Percentiles rank a stretch among this genome's conserved stretches.
These are phyloP conservation scores for Sabuloglossum arenarium DNA, from an alignment of 495 filamentous ascomycete species.

Conservation along the genomic window DNA sequence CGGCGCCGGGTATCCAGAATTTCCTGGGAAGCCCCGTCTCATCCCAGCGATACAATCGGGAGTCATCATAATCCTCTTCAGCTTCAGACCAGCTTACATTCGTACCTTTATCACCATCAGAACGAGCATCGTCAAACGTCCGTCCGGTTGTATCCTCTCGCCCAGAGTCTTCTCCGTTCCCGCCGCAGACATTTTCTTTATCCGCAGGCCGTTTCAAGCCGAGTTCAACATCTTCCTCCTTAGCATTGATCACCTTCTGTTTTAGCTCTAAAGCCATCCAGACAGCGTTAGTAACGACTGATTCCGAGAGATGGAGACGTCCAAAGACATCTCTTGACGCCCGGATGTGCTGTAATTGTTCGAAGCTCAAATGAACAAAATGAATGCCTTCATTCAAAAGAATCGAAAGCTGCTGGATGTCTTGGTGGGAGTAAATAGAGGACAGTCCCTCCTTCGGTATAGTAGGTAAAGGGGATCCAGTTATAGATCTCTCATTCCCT, in stretches of 20 bases:
- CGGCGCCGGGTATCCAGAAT: slow-evolving; percentile 35
- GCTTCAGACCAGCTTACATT: slow-evolving; percentile 16
- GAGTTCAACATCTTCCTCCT: slow-evolving; percentile 27
- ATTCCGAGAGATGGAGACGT: slow-evolving; percentile 28
- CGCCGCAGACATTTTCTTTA: too few relatives aligned
- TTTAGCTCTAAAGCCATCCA: slow-evolving; percentile 34
- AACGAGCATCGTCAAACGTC: background rate
- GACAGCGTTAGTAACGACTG: slow-evolving; percentile 30
- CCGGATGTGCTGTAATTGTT: slow-evolving; percentile 33
- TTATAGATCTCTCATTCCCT: slow-evolving; percentile 8
- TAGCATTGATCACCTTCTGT: slow-evolving; percentile 31
- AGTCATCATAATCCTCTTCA: background rate
- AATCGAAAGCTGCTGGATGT: slow-evolving; percentile 33
- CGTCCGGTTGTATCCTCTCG: background rate
- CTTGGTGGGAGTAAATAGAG: slow-evolving; percentile 22
- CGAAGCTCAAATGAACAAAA: slow-evolving; percentile 38
- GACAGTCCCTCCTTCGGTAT: background rate
- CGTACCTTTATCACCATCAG: slow-evolving; percentile 13
- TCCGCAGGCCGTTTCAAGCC: slow-evolving; percentile 19
- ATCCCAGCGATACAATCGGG: slow-evolving; percentile 18
- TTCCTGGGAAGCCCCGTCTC: slow-evolving; percentile 28
- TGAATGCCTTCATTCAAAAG: slow-evolving; percentile 37
- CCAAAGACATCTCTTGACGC: slow-evolving; percentile 30
- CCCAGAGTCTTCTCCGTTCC: slow-evolving; percentile 1
- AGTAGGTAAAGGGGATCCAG: background rate